Percentiles rank a stretch among this genome's conserved stretches.
Conservation (phyloP, 1,139 yeast genomes). For the Scheffersomyces titani region DNA sequence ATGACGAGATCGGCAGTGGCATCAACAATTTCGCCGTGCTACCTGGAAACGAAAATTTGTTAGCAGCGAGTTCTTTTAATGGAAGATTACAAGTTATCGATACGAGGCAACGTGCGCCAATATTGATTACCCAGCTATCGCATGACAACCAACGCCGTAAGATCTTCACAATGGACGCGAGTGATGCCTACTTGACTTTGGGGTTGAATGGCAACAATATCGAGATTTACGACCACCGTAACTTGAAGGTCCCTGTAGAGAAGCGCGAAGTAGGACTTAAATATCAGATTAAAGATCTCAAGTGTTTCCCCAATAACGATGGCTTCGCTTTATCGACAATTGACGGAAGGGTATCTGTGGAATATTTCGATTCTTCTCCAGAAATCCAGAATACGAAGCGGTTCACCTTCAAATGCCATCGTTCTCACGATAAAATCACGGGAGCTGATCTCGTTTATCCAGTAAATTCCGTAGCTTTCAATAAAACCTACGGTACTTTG, state of each 20-base stretch:
- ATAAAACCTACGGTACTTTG: slow-evolving; percentile 46
- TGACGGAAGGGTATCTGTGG: slow-evolving; percentile 87
- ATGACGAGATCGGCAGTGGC: slow-evolving; percentile 23
- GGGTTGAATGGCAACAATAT: slow-evolving; percentile 58
- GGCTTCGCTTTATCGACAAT: slow-evolving; percentile 82
- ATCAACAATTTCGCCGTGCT: slow-evolving; percentile 30
- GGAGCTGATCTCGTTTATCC: slow-evolving; percentile 72
- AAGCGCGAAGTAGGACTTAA: slow-evolving; percentile 70
- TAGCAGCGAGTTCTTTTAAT: slow-evolving; percentile 60
- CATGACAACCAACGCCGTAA: slow-evolving; percentile 34
- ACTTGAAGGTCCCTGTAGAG: slow-evolving; percentile 45
- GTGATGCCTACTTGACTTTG: slow-evolving; percentile 49
- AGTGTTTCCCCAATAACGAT: slow-evolving; percentile 55
- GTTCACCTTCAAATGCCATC: slow-evolving; percentile 86
- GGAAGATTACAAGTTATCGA: slow-evolving; percentile 44
- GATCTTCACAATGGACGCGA: slow-evolving; percentile 65
- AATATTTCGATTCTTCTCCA: slow-evolving; percentile 59
- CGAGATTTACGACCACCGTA: slow-evolving; percentile 60
- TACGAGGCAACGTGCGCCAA: slow-evolving; percentile 20
- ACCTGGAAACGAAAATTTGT: slow-evolving; percentile 24
- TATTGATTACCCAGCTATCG: slow-evolving; percentile 6
- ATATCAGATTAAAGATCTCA: slow-evolving; percentile 66
- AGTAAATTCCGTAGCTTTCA: slow-evolving; percentile 67
- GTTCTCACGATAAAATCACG: slow-evolving; percentile 41
- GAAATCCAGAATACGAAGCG: slow-evolving; percentile 45